Conservation (phyloP, 208 protist species). For the Endotrypanum monterogeii region DNA sequence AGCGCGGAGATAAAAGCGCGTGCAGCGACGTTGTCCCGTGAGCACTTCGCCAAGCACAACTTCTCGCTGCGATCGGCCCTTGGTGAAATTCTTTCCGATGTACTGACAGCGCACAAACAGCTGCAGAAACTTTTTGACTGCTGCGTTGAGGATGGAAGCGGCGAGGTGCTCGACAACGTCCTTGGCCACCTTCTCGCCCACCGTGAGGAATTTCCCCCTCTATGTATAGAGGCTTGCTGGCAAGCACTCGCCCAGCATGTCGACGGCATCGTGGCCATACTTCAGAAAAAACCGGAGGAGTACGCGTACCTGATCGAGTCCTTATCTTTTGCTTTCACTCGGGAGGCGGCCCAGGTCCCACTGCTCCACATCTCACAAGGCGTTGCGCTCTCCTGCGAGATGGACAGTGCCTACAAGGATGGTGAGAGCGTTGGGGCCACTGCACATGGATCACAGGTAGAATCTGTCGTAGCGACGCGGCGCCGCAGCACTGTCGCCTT, state of each 20-base stretch:
- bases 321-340: constrained; percentile 52
- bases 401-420: not conserved
- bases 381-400: not conserved
- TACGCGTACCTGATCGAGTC: constrained; percentile 68
- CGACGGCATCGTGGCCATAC: constrained; percentile 49
- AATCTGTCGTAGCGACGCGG: not conserved
- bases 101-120: constrained; percentile 47
- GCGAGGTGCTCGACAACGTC: constrained; percentile 44
- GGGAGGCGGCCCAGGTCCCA: constrained; percentile 47
- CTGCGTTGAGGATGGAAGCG: constrained; percentile 30
- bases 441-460: no score
- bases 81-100: constrained; percentile 49
- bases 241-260: constrained; percentile 41
- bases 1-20: constrained; percentile 9
- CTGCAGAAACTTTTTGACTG: constrained; percentile 33
- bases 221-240: constrained; percentile 58
- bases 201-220: constrained; percentile 43
- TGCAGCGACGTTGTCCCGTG: constrained; percentile 28
- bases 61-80: constrained; percentile 50
- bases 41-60: constrained; percentile 46
- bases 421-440: not conserved
- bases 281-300: constrained; percentile 48
- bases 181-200: constrained; percentile 59
- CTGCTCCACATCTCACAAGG: constrained; percentile 49
- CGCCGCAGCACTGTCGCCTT: constrained; percentile 1